Percentiles rank a stretch among this genome's conserved stretches.
Evolutionary conservation across 2,329 filamentous ascomycete genomes (phyloP).

Genomic region (Sporothrix globosa): DNA sequence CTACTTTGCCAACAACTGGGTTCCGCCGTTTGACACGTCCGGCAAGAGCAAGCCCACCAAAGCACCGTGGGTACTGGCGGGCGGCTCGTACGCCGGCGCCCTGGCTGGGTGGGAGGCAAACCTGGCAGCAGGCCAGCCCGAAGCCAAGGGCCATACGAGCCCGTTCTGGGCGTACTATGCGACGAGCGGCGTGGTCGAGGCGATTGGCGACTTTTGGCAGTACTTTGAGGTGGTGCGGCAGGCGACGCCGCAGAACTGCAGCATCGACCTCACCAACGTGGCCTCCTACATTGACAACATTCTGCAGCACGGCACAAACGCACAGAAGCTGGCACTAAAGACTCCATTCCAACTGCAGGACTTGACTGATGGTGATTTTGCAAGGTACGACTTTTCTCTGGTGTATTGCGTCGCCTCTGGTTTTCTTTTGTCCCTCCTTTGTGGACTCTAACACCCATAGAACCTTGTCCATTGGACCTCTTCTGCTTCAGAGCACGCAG

Average conservation of each 20-base stretch:
- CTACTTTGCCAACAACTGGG: conserved; percentile 51
- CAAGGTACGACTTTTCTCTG: conserved; percentile 32
- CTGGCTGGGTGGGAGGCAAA: conserved; percentile 46
- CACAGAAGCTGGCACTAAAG: conserved; percentile 52
- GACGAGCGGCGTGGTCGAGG: conserved; percentile 58
- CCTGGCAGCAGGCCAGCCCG: not conserved
- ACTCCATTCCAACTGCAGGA: conserved; percentile 52
- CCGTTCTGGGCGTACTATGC: conserved; percentile 61
- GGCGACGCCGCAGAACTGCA: conserved; percentile 61
- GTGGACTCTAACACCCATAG: conserved; percentile 37
- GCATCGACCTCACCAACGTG: conserved; percentile 53
- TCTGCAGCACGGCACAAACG: conserved; percentile 45
- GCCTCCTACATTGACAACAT: conserved; percentile 57
- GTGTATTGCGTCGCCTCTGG: not conserved
- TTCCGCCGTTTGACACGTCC: conserved; percentile 54
- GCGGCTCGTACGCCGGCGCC: conserved; percentile 60
- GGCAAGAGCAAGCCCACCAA: conserved; percentile 50
- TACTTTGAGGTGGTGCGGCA: conserved; percentile 52
- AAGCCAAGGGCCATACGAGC: not conserved
- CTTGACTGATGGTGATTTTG: conserved; percentile 53
- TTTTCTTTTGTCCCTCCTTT: too few species aligned
- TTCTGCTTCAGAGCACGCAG: conserved; percentile 55
- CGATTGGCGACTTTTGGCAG: conserved; percentile 56
- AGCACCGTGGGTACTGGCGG: conserved; percentile 59
- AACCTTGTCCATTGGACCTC: conserved; percentile 59